Base-by-base conservation (phyloP, 2,329 filamentous ascomycete species). In the Colletotrichum liriopes region DNA sequence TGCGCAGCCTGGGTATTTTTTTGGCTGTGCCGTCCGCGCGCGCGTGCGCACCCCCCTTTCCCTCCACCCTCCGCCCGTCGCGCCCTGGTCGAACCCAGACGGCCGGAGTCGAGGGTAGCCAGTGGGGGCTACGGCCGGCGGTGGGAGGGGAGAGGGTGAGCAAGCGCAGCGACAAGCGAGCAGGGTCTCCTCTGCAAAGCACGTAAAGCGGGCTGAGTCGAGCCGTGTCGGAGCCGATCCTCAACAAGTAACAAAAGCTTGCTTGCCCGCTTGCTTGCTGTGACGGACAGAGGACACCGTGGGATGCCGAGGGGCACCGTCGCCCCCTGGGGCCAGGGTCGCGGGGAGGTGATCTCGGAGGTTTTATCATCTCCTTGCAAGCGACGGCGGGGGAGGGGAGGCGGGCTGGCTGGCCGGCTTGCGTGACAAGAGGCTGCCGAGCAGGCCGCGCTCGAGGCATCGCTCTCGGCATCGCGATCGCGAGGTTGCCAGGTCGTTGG, bases 91-190 rank as follows among this genome's bases (percentile, higher is more conserved):
- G 20, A 51, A 29, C 45, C 60, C 60, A 52, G 60, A 52, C n/a
- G n/a, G 60, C 32, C n/a, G 60, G 60, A 62, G 45, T 39, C 60
- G 54, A 26, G 11, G 35, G 54, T 23, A 32, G n/a, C 32, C 32
- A n/a, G 32, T 26, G 6, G n/a, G 26, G 45, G 5, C 35, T 11
- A 14, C 23, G 43, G 59, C 11, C 14, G 56, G 23, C 45, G 26
- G 26, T 26, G 39, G 39, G 39, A n/a, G 14, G 12, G 14, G 12
- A 8, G 37, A 11, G 20, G 5, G 12, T 6, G 26, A 12, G 23
- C 8, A 0, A 52, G 18, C 20, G 3, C 43, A 23, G 45, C 45
- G 11, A 49, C 3, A 4, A 11, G n/a, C 7, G n/a, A 23, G n/a
- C n/a, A 18, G 45, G 45, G 5, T 49, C 3, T 11, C 20, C 45